These are phyloP conservation scores for Candida rishiriensis DNA, from an alignment of 805 yeast genomes.

Conservation along the genomic window DNA sequence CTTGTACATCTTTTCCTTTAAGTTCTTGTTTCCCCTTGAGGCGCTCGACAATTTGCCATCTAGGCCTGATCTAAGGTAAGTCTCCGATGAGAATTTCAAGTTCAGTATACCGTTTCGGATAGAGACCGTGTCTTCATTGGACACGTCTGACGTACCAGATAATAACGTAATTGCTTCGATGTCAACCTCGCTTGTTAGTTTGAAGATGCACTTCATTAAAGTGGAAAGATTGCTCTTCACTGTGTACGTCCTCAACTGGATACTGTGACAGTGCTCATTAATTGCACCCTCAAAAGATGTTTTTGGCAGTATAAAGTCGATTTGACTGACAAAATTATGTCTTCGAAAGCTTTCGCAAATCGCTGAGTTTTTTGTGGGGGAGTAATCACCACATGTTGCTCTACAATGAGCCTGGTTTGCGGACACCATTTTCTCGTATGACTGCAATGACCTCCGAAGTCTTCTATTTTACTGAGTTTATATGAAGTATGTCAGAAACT, in stretches of 20 bases:
- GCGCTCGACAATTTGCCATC: conserved; percentile 24
- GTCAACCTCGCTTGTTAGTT: not conserved
- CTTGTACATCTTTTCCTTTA: conserved; percentile 19
- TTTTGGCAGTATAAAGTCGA: conserved; percentile 18
- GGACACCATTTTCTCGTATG: not conserved
- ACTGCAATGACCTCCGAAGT: not conserved
- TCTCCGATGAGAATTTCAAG: conserved; percentile 27
- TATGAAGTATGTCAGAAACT: not conserved
- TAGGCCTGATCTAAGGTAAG: conserved; percentile 32
- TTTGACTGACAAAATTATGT: conserved; percentile 27
- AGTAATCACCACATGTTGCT: conserved; percentile 10
- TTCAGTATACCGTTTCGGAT: conserved; percentile 24
- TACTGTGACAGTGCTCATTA: not conserved
- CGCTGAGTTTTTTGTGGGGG: not conserved
- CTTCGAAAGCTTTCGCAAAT: conserved; percentile 6
- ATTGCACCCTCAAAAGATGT: not conserved
- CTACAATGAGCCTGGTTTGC: conserved; percentile 18
- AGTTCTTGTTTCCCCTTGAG: conserved; percentile 21
- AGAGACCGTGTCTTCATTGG: conserved; percentile 30
- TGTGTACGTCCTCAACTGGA: conserved; percentile 1
- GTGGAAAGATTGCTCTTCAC: conserved; percentile 7
- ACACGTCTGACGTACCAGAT: conserved; percentile 16
- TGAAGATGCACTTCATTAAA: conserved; percentile 5
- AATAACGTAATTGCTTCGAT: conserved; percentile 11
- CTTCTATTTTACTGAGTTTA: not conserved